These are phyloP conservation scores for Ceratobasidium sp. DNA, from an alignment of 1,284 basidiomycete species.

Conservation along the genomic window DNA sequence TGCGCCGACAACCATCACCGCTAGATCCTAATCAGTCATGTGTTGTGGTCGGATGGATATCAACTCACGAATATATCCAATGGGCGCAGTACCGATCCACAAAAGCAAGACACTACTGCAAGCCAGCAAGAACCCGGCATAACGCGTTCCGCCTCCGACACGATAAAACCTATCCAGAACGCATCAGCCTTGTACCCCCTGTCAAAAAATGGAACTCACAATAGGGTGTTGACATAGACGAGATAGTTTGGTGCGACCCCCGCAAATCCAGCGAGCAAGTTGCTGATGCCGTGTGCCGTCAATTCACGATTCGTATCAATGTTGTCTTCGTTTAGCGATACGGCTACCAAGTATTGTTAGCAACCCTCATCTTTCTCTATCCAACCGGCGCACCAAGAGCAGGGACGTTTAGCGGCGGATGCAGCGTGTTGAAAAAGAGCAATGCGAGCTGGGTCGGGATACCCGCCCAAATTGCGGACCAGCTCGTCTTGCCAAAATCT, in stretches of 20 bases:
- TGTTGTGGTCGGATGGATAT: too few species aligned
- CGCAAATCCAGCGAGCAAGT: conserved; percentile 79
- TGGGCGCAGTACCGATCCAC: conserved; percentile 83
- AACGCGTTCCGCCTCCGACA: conserved; percentile 85
- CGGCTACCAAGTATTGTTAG: conserved; percentile 57
- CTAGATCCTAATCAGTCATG: conserved; percentile 55
- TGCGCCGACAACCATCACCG: conserved; percentile 88
- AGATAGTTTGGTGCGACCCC: conserved; percentile 83
- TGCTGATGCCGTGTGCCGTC: conserved; percentile 92
- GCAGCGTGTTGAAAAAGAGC: conserved; percentile 90
- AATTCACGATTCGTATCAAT: conserved; percentile 94
- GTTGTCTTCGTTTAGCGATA: conserved; percentile 88
- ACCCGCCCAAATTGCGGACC: conserved; percentile 72
- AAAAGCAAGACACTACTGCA: conserved; percentile 76
- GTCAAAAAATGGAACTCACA: too few species aligned
- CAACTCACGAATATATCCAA: conserved; percentile 88
- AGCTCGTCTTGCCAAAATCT: conserved; percentile 71
- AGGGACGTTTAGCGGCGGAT: conserved; percentile 93
- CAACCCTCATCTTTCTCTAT: neutral
- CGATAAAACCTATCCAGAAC: conserved; percentile 92
- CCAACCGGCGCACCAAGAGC: conserved; percentile 68
- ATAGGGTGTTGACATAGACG: conserved; percentile 88
- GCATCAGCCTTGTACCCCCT: too few species aligned
- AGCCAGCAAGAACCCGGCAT: conserved; percentile 88
- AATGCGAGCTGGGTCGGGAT: conserved; percentile 83